Percentiles rank a stretch among this genome's conserved stretches.
Conservation (phyloP, 805 yeast species). For the Metschnikowia kofuensis region DNA sequence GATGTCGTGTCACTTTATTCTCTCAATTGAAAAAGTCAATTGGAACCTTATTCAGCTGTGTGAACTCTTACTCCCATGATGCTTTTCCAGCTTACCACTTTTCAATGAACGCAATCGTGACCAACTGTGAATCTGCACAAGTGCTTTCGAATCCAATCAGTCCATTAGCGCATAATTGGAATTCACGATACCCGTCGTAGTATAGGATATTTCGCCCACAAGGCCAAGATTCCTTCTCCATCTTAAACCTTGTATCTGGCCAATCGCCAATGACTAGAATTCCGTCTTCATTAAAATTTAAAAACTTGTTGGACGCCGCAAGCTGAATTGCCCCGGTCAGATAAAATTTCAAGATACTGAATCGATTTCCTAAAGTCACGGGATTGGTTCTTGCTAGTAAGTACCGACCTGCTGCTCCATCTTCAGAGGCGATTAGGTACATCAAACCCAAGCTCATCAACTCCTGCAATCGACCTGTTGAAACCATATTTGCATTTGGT, state of each 20-base stretch:
- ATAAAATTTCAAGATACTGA: not conserved
- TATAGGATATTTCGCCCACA: not conserved
- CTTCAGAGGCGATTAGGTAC: not conserved
- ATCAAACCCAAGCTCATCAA: not conserved
- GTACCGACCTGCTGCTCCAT: not conserved
- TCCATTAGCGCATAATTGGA: slow-evolving; percentile 3
- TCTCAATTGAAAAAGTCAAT: no score
- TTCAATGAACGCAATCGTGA: not conserved
- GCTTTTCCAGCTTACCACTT: not conserved
- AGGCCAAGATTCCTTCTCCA: not conserved
- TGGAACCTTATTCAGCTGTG: no score
- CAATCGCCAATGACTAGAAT: not conserved
- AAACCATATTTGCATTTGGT: no score
- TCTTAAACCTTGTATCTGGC: not conserved
- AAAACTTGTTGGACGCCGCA: not conserved
- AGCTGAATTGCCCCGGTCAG: not conserved
- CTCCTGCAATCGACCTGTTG: no score
- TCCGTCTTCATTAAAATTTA: not conserved
- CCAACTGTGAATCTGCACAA: not conserved
- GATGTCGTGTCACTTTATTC: no score
- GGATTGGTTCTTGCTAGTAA: not conserved
- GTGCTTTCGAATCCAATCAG: slow-evolving; percentile 1
- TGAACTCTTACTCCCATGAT: no score
- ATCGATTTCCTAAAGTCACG: not conserved
- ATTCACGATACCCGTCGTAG: not conserved